Percentiles rank a stretch among this genome's conserved stretches.
phyloP scores from a whole-genome alignment of 1,139 yeast species.

The Debaryomyces psychrophilus region DNA sequence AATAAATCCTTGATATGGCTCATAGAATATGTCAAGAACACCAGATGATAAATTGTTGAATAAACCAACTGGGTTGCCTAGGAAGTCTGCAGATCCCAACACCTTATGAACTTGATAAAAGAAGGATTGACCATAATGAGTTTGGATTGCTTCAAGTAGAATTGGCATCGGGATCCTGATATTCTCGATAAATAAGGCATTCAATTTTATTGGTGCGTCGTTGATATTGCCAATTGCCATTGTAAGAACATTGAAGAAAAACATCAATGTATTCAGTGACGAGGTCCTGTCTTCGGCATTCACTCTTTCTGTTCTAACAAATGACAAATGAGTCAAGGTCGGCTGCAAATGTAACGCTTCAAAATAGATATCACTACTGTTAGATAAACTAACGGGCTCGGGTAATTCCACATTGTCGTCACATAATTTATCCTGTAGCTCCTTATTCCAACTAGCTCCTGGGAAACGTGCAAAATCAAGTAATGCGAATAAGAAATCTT shows the following conservation, averaged over 20 bases:
- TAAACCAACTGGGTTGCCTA: constrained; percentile 96
- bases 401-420: constrained; percentile 69
- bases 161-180: constrained; percentile 83
- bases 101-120: constrained; percentile 91
- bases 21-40: constrained; percentile 93
- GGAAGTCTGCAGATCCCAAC: constrained; percentile 92
- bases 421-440: constrained; percentile 56
- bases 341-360: constrained; percentile 95
- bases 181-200: constrained; percentile 86
- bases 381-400: constrained; percentile 62
- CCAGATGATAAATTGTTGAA: constrained; percentile 94
- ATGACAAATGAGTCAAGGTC: constrained; percentile 82
- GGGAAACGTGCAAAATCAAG: constrained; percentile 75
- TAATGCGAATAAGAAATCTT: constrained; percentile 84
- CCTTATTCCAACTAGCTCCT: constrained; percentile 69
- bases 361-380: constrained; percentile 79
- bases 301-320: constrained; percentile 85
- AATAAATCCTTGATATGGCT: constrained; percentile 94
- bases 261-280: constrained; percentile 68
- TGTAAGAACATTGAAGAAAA: constrained; percentile 81
- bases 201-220: constrained; percentile 92
- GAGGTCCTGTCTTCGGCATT: constrained; percentile 57
- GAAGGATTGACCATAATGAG: constrained; percentile 92
- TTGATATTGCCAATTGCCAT: constrained; percentile 98
- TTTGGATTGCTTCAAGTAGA: constrained; percentile 67